These are phyloP conservation scores for Alloascoidea hylecoeti DNA, from an alignment of 805 yeast species.

Conservation along the genomic window DNA sequence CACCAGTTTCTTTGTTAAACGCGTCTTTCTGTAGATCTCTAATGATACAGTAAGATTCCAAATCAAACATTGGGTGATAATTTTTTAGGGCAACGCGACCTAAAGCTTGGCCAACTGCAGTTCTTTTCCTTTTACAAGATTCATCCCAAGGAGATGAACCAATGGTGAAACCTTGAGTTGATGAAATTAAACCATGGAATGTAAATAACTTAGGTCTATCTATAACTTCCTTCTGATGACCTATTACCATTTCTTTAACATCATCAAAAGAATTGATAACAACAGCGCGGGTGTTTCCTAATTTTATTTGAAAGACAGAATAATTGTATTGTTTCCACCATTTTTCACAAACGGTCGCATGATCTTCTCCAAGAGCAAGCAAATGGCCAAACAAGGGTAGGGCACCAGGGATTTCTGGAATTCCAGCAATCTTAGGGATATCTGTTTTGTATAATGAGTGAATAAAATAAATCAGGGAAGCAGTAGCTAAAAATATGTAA, in stretches of 20 bases:
- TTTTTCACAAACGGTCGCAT: conserved; percentile 16
- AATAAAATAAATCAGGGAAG: too few relatives aligned
- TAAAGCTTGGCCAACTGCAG: conserved; percentile 23
- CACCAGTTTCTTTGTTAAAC: conserved; percentile 6
- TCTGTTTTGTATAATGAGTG: conserved; percentile 11
- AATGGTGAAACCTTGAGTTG: conserved; percentile 24
- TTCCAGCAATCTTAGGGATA: conserved; percentile 15
- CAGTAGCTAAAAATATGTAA: too few relatives aligned
- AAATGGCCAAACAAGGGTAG: conserved; percentile 18
- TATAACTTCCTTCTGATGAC: conserved; percentile 34
- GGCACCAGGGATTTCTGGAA: conserved; percentile 18
- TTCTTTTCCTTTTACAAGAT: conserved; percentile 20
- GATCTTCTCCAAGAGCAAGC: conserved; percentile 16
- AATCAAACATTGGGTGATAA: conserved; percentile 19
- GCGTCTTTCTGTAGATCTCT: conserved; percentile 12
- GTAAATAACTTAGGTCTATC: conserved; percentile 58
- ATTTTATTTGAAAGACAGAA: conserved; percentile 43
- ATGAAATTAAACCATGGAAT: conserved; percentile 48
- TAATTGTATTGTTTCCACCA: conserved; percentile 17
- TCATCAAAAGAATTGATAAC: conserved; percentile 55
- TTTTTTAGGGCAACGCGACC: conserved; percentile 22
- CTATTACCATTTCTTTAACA: conserved; percentile 37
- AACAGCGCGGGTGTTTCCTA: conserved; percentile 42
- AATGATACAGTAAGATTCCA: conserved; percentile 19
- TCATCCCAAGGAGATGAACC: conserved; percentile 29